Evolutionary conservation across 1,139 yeast genomes (phyloP).

Genomic region (Sporopachydermia cereana): DNA sequence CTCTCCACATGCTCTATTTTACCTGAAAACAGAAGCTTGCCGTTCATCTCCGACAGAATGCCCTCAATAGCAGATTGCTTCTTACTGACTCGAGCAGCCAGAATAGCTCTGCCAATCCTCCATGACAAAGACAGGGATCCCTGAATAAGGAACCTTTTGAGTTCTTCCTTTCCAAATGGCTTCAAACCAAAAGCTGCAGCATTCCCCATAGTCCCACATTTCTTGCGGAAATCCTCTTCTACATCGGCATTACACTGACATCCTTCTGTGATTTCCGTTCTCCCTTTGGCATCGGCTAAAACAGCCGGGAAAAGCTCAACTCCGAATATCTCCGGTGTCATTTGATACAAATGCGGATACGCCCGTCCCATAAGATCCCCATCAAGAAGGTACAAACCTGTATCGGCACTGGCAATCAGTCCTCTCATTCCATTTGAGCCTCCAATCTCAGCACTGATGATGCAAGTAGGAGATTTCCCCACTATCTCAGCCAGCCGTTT

Average conservation of each 20-base stretch:
- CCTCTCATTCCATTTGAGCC: constrained; percentile 35
- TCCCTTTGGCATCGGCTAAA: constrained; percentile 36
- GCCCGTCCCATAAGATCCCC: constrained; percentile 38
- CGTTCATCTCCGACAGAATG: constrained; percentile 25
- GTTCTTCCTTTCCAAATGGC: constrained; percentile 18
- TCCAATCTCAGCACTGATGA: constrained; percentile 31
- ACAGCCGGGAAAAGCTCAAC: constrained; percentile 26
- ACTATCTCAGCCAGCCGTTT: constrained; percentile 22
- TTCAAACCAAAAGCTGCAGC: constrained; percentile 26
- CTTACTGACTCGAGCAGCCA: constrained; percentile 27
- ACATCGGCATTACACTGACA: constrained; percentile 25
- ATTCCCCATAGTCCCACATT: constrained; percentile 22
- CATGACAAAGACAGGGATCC: constrained; percentile 32
- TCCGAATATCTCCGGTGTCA: constrained; percentile 23
- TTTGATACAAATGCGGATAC: constrained; percentile 33
- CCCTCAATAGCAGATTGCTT: constrained; percentile 28
- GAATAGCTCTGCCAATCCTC: constrained; percentile 37
- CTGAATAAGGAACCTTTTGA: constrained; percentile 16
- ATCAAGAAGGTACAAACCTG: constrained; percentile 28
- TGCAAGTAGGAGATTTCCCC: constrained; percentile 20
- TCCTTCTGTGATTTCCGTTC: constrained; percentile 26
- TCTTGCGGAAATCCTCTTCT: constrained; percentile 20
- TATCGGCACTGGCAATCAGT: constrained; percentile 22
- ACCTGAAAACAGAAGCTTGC: constrained; percentile 29
- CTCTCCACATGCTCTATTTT: constrained; percentile 34